Percentiles rank a stretch among this genome's conserved stretches.
Conservation (phyloP, 305 asterid species). For the Fraxinus greggii region DNA sequence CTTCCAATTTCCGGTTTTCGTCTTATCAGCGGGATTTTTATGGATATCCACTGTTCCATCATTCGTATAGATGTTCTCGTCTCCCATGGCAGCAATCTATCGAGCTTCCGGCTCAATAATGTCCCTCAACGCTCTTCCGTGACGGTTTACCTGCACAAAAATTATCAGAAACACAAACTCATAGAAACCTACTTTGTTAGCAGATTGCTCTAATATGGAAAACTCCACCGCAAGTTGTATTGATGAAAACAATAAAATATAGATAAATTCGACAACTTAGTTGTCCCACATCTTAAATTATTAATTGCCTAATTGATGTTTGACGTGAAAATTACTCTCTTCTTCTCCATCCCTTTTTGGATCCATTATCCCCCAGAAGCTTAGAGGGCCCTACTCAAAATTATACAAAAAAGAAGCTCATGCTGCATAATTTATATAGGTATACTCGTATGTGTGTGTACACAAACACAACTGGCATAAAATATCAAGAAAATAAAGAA, state of each 20-base stretch:
- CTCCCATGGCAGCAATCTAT: slow-evolving; percentile 24
- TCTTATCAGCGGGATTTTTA: slow-evolving; percentile 41
- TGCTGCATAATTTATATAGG: neutral
- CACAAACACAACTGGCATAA: neutral
- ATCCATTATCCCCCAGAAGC: neutral
- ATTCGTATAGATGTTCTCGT: slow-evolving; percentile 25
- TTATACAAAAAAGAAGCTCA: neutral
- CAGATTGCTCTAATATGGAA: neutral
- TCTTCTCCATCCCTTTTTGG: neutral
- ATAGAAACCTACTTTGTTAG: neutral
- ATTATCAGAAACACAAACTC: neutral
- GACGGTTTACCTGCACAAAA: slow-evolving; percentile 4
- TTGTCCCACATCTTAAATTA: neutral
- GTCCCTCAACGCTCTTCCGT: neutral
- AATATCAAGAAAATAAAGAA: neutral
- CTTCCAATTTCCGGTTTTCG: slow-evolving; percentile 45
- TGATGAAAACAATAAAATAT: neutral
- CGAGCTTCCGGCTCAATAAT: neutral
- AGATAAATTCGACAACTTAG: neutral
- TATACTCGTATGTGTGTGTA: neutral
- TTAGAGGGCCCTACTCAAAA: neutral
- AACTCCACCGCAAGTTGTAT: neutral
- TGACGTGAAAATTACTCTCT: neutral
- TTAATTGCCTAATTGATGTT: neutral
- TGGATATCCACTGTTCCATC: slow-evolving; percentile 40